Evolutionary conservation across 352 stramenopile species (phyloP), one percentile per base, ranked within the genome.

Genomic region (Albugo candida): DNA sequence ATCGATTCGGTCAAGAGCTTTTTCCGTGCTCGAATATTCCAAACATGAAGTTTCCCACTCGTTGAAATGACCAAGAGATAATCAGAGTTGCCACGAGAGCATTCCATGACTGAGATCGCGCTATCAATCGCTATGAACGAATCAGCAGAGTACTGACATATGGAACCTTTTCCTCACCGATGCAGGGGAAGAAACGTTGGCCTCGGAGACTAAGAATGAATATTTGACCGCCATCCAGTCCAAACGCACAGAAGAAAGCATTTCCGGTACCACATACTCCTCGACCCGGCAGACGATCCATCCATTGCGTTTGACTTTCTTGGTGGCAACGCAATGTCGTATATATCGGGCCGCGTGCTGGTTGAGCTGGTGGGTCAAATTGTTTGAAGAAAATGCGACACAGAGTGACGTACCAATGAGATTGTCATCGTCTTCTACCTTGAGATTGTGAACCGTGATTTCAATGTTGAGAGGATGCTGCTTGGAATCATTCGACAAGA

Each of bases 181-280:
- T 87, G 51, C 58, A 83, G 11, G 79, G 79, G 44, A 92, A 88
- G 10, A 92, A 58, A 34, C 79, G 64, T 21, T 74, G 61, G 2
- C 79, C 79, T 34, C 58, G 74, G 1, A 52, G 56, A 41, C 59
- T 84, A 11, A 85, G 36, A 18, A 88, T 46, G 48, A 83, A 77
- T 12, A 92, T 54, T 35, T 84, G 64, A 0, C 79, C 79, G 5
- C 64, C 82, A 47, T 64, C 55, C 17, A 70, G 64, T n/a, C 60
- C 71, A 21, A 88, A 31, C 3, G 68, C 71, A 44, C 60, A 83
- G 38, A 83, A 79, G 1, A 31, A 58, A 13, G 64, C 63, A 51
- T 92, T 92, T 43, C 75, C 79, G 6, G 64, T 63, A 20, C 62
- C 65, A 37, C 57, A 67, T 13, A 79, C 62, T 5, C 64, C 63